A percentile compares a stretch with the other conserved stretches of the same genome.
Evolutionary conservation across 352 stramenopile genomes (phyloP).

Genomic region (Phytophthora citricola): DNA sequence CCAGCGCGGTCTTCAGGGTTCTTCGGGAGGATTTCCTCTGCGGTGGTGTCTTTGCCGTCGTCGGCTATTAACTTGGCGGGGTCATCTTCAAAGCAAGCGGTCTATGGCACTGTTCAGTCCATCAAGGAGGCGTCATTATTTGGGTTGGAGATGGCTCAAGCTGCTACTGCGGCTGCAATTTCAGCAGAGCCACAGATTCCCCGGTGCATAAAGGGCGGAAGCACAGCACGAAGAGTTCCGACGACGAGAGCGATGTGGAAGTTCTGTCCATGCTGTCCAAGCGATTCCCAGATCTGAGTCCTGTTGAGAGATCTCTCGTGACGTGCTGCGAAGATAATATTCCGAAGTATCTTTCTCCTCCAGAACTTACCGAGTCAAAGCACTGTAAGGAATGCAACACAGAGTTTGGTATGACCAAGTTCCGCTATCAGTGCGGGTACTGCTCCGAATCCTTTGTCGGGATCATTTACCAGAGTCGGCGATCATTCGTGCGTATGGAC

Average conservation of each 20-base stretch:
- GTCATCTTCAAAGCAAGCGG: constrained; percentile 67
- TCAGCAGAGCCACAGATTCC: constrained; percentile 53
- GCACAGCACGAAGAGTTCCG: constrained; percentile 4
- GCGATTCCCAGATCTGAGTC: constrained; percentile 76
- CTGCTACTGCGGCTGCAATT: constrained; percentile 66
- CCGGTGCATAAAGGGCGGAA: constrained; percentile 13
- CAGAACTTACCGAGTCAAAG: constrained; percentile 68
- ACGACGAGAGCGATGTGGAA: constrained; percentile 40
- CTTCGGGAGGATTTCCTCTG: constrained; percentile 68
- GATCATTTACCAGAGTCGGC: constrained; percentile 69
- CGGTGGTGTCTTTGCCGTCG: constrained; percentile 63
- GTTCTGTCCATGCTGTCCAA: constrained; percentile 79
- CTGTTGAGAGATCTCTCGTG: constrained; percentile 75
- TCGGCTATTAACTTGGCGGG: constrained; percentile 71
- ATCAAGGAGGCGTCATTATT: constrained; percentile 83
- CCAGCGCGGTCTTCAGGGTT: constrained; percentile 47
- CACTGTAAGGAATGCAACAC: constrained; percentile 73
- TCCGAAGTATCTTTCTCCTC: constrained; percentile 55
- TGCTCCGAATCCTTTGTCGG: constrained; percentile 80
- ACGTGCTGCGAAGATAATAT: constrained; percentile 68
- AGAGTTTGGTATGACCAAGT: constrained; percentile 86
- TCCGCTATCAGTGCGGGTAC: constrained; percentile 86
- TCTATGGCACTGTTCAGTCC: constrained; percentile 73
- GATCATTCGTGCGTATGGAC: constrained; percentile 72
- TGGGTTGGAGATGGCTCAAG: constrained; percentile 74